Evolutionary conservation across 148 eudicot genomes (phyloP), one percentile per base, ranked within the genome.

Genomic region (Silene latifolia): DNA sequence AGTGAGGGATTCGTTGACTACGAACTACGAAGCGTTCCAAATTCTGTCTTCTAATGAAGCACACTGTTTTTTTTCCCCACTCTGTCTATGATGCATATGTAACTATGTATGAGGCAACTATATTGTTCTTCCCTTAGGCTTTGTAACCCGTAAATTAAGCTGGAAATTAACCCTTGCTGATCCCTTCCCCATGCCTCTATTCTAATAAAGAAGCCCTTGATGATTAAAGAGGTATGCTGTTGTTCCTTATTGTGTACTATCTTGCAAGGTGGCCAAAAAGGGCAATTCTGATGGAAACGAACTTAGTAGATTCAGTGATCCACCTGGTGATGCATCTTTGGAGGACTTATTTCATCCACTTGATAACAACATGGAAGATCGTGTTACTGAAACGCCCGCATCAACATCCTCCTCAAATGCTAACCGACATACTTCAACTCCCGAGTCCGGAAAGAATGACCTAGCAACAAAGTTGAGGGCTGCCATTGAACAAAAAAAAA

Each of bases 301-400:
- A 80, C 85, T 94, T 14, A 89, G 89, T 83, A 90, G 85, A 84
- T 94, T 92, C 77, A 94, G 97, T 84, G 97, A 94, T 80, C 84
- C 92, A 53, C 98, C 96, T 47, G 91, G 90, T 39, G 98, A 94
- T 87, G 96, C 98, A 74, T 94, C 89, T 57, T 83, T 90, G 85
- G 98, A 94, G 78, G 97, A 94, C 78, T 83, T 94, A 72, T 92
- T 94, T 83, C 96, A 85, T 72, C 92, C 97, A 7, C 77, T 88
- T 54, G 91, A 88, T 77, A 94, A 80, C 62, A 86, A 39, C 66
- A 62, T 80, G 69, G 93, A 79, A 64, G 80, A 86, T 60, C 83
- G 42, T 39, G 76, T 68, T n/a, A 86, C 86, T 85, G 88, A 86
- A 79, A 81, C 89, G 57, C 86, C 97, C 63, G 86, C 90, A 53